Conservation (phyloP, 116 monocot species). For the Cymodocea nodosa region DNA sequence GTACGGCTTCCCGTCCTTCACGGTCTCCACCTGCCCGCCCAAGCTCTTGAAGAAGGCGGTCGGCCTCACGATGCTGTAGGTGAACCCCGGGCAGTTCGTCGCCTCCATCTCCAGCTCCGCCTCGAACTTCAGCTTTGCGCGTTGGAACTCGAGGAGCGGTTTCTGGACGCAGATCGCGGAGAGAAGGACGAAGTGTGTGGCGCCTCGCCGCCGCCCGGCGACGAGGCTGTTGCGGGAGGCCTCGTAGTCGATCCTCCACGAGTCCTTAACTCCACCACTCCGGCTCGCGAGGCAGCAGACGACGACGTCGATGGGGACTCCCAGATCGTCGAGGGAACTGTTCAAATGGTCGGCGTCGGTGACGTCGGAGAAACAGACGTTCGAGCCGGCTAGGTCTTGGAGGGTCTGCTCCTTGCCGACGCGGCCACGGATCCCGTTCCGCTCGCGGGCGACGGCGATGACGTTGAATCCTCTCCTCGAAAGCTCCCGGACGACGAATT, state of each 20-base stretch:
- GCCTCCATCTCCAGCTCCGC: conserved; percentile 40
- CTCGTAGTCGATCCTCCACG: conserved; percentile 70
- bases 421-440: conserved; percentile 51
- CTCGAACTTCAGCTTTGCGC: conserved; percentile 92
- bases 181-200: conserved; percentile 81
- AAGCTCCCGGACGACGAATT: conserved; percentile 75
- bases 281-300: conserved; percentile 96
- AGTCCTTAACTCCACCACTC: conserved; percentile 68
- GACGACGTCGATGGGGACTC: conserved; percentile 41
- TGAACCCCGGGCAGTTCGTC: conserved; percentile 25
- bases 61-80: conserved; percentile 89
- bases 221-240: conserved; percentile 60
- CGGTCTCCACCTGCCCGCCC: conserved; percentile 78
- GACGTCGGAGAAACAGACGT: conserved; percentile 89
- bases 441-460: conserved; percentile 45
- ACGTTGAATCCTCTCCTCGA: conserved; percentile 56
- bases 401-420: conserved; percentile 21
- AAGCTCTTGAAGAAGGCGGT: conserved; percentile 98
- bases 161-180: conserved; percentile 98
- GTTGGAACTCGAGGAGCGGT: conserved; percentile 95
- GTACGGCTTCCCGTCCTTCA: conserved; percentile 78
- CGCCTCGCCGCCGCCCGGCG: conserved; percentile 49
- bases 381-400: conserved; percentile 23
- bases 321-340: conserved; percentile 25
- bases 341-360: conserved; percentile 40